Percentiles rank a stretch among this genome's conserved stretches.
Conservation (phyloP, 495 filamentous ascomycete species). For the Amorphotheca resinae region DNA sequence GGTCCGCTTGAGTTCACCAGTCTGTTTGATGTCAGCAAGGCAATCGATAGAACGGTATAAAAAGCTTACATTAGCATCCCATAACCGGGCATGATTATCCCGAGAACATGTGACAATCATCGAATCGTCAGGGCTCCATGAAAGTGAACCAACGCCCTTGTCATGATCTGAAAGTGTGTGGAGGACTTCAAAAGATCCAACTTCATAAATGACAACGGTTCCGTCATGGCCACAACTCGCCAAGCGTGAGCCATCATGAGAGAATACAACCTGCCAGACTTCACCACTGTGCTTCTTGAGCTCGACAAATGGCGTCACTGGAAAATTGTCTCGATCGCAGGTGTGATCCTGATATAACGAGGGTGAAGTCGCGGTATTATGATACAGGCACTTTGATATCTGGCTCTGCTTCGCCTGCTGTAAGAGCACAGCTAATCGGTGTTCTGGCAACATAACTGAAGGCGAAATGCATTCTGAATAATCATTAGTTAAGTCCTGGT, state of each 20-base stretch:
- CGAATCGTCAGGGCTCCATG: constrained; percentile 87
- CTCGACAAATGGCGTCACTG: constrained; percentile 49
- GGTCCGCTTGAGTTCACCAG: constrained; percentile 48
- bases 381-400: constrained; percentile 74
- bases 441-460: constrained; percentile 95
- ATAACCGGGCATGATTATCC: constrained; percentile 64
- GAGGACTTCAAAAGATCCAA: constrained; percentile 48
- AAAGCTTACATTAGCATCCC: constrained; percentile 58
- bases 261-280: constrained; percentile 85
- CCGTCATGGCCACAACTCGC: constrained; percentile 70
- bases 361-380: constrained; percentile 66
- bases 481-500: constrained; percentile 1
- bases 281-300: constrained; percentile 70
- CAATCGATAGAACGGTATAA: not conserved
- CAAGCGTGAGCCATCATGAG: constrained; percentile 72
- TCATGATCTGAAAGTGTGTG: constrained; percentile 53
- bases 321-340: constrained; percentile 73
- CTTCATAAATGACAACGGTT: constrained; percentile 72
- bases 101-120: constrained; percentile 72
- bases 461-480: constrained; percentile 77
- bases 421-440: constrained; percentile 76
- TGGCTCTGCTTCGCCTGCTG: constrained; percentile 71
- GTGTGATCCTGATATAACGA: constrained; percentile 83
- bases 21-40: constrained; percentile 34
- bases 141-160: constrained; percentile 55